phyloP scores from a whole-genome alignment of 805 yeast species.

The Suhomyces emberorum region DNA sequence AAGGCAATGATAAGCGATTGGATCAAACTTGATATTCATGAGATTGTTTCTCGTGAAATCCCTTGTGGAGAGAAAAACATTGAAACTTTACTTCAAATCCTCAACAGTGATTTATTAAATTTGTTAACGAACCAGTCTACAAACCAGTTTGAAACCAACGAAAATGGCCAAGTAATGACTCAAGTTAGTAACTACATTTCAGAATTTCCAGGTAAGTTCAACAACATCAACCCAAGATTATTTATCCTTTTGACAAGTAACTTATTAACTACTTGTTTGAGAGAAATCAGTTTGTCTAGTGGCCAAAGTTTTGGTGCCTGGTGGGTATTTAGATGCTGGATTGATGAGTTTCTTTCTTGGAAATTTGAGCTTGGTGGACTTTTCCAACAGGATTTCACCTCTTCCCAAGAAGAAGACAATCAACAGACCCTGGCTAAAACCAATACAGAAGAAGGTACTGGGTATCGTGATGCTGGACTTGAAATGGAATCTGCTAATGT shows the following conservation, averaged over 20 bases:
- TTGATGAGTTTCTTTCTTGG: conserved; percentile 70
- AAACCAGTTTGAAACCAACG: background rate
- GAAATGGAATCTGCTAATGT: conserved; percentile 3
- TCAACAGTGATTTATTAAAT: conserved; percentile 26
- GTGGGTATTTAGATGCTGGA: conserved; percentile 77
- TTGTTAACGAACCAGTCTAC: conserved; percentile 7
- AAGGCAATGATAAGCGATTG: conserved; percentile 57
- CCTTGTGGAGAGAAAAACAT: conserved; percentile 44
- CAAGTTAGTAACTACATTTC: conserved; percentile 28
- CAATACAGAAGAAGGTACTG: background rate
- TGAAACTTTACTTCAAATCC: conserved; percentile 28
- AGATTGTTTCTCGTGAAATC: conserved; percentile 46
- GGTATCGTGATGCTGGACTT: background rate
- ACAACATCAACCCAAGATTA: conserved; percentile 51
- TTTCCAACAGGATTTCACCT: conserved; percentile 29
- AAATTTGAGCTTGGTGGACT: conserved; percentile 61
- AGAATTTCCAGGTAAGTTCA: conserved; percentile 45
- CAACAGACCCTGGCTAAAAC: background rate
- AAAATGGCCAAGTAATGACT: conserved; percentile 9
- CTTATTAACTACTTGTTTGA: conserved; percentile 53
- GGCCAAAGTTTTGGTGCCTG: conserved; percentile 65
- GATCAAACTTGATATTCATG: conserved; percentile 48
- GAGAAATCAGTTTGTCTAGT: conserved; percentile 59
- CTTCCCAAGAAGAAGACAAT: background rate
- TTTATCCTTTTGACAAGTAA: conserved; percentile 53